phyloP scores from a whole-genome alignment of 257 asterid species.

The Salvia rosmarinus region DNA sequence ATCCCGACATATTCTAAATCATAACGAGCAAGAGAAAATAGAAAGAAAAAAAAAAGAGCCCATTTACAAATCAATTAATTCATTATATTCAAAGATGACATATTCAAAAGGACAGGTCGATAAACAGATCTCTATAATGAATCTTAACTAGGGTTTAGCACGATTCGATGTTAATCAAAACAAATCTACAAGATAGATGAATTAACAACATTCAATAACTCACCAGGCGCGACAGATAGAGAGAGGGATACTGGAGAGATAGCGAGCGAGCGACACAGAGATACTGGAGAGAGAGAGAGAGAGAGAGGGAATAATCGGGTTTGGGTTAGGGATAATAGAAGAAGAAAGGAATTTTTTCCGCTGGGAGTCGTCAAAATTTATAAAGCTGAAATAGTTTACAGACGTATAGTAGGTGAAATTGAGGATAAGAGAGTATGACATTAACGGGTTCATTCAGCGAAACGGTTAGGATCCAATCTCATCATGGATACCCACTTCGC shows the following conservation, averaged over 20 bases:
- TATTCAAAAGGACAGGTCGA: not conserved
- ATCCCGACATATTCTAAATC: conserved; percentile 16
- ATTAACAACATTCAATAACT: conserved; percentile 26
- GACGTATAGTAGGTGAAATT: conserved; percentile 39
- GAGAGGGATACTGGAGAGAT: not conserved
- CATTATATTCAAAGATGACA: not conserved
- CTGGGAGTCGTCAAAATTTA: conserved; percentile 24
- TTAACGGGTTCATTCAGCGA: conserved; percentile 28
- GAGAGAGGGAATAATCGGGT: conserved; percentile 2
- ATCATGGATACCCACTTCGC: conserved; percentile 18
- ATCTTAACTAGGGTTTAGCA: conserved; percentile 45
- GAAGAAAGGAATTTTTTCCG: conserved; percentile 29
- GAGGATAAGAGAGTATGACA: conserved; percentile 50
- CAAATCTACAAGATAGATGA: not conserved
- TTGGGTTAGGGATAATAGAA: conserved; percentile 4
- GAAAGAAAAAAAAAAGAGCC: not conserved
- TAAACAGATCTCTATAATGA: conserved; percentile 29
- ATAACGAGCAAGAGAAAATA: not conserved
- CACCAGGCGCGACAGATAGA: conserved; percentile 41
- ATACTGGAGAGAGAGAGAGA: not conserved
- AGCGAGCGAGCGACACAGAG: not conserved
- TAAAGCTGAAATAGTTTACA: conserved; percentile 13
- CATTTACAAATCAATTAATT: conserved; percentile 18
- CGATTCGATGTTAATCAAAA: conserved; percentile 18
- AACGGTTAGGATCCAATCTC: conserved; percentile 38